A percentile compares a stretch with the other conserved stretches of the same genome.
Conservation (phyloP, 257 asterid genomes). For the Gentiana macrophylla region DNA sequence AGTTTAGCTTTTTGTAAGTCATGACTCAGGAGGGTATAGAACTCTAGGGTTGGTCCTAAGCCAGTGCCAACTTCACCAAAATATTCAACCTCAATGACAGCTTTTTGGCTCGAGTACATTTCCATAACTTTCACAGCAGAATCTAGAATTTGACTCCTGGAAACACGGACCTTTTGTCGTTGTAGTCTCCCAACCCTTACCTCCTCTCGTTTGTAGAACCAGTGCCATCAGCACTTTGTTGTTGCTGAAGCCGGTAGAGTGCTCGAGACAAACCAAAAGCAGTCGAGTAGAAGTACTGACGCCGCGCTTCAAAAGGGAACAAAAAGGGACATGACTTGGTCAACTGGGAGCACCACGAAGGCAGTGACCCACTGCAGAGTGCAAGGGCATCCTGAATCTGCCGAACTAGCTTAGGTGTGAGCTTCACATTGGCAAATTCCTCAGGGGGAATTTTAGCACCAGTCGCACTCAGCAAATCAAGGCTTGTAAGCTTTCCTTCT, state of each 20-base stretch:
- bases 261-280: constrained; percentile 98
- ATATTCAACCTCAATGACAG: constrained; percentile 97
- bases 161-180: constrained; percentile 97
- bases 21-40: constrained; percentile 88
- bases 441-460: constrained; percentile 51
- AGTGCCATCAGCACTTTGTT: constrained; percentile 90
- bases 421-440: constrained; percentile 75
- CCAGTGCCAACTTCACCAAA: constrained; percentile 99
- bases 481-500: constrained; percentile 48
- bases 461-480: constrained; percentile 36
- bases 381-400: constrained; percentile 98
- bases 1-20: constrained; percentile 84
- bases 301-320: constrained; percentile 93
- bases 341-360: constrained; percentile 97
- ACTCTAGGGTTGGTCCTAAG: constrained; percentile 95
- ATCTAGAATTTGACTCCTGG: constrained; percentile 81
- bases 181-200: constrained; percentile 79
- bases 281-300: constrained; percentile 95
- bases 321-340: constrained; percentile 94
- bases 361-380: constrained; percentile 92
- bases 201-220: constrained; percentile 75
- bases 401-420: constrained; percentile 86
- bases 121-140: constrained; percentile 99
- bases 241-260: constrained; percentile 87
- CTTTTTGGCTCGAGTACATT: constrained; percentile 95